Evolutionary conservation across 148 eudicot genomes (phyloP).

Genomic region (Dianthus caryophyllus): DNA sequence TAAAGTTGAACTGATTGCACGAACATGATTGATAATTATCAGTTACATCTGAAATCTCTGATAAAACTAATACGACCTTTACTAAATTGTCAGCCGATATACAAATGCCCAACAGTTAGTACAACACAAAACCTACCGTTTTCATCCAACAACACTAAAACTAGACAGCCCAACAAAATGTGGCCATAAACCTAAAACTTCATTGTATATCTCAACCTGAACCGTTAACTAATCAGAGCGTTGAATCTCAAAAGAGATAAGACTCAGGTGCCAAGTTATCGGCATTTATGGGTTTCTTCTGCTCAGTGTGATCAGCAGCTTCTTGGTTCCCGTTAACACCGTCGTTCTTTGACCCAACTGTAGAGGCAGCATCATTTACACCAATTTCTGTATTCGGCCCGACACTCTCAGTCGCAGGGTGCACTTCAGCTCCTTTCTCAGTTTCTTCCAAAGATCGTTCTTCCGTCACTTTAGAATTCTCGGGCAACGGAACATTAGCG

Average conservation of each 20-base stretch:
- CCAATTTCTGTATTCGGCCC: background rate
- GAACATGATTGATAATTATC: too few species aligned
- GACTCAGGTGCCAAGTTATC: slow-evolving; percentile 9
- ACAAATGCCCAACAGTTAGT: slow-evolving; percentile 16
- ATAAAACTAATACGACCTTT: background rate
- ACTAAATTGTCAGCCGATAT: background rate
- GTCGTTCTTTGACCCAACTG: slow-evolving; percentile 1
- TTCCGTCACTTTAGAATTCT: background rate
- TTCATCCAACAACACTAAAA: slow-evolving; percentile 15
- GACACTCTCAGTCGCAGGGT: background rate
- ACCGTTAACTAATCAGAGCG: background rate
- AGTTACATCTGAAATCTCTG: too few species aligned
- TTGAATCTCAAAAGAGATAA: slow-evolving; percentile 9
- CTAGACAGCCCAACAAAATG: slow-evolving; percentile 8
- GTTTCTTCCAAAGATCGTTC: background rate
- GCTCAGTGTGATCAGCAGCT: slow-evolving; percentile 1
- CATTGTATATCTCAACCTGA: too few species aligned
- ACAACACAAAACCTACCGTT: slow-evolving; percentile 8
- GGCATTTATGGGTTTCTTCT: slow-evolving; percentile 8
- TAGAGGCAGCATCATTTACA: slow-evolving; percentile 7
- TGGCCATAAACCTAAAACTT: background rate
- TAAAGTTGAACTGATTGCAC: too few species aligned
- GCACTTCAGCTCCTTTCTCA: slow-evolving; percentile 5
- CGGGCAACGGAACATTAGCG: slow-evolving; percentile 3
- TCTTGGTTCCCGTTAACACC: slow-evolving; percentile 9